Percentiles rank a stretch among this genome's conserved stretches.
These are phyloP conservation scores for Sarocladium strictum DNA, from an alignment of 2,329 filamentous ascomycete genomes.

Conservation along the genomic window DNA sequence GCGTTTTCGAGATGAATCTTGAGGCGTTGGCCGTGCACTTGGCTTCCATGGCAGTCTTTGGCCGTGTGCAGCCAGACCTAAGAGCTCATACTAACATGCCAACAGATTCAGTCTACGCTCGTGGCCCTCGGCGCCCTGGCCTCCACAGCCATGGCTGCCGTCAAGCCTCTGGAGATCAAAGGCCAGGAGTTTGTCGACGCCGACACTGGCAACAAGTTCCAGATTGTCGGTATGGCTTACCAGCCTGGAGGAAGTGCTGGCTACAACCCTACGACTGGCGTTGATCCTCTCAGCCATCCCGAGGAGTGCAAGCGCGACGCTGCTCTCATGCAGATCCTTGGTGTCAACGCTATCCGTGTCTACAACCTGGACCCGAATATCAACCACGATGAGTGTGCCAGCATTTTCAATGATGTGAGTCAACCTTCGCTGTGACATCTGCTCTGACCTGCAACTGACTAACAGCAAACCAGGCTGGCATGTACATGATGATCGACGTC, in stretches of 20 bases:
- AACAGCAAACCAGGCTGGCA: conserved; percentile 41
- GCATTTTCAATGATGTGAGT: conserved; percentile 57
- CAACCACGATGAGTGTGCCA: conserved; percentile 62
- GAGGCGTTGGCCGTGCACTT: no score
- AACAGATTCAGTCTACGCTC: conserved; percentile 37
- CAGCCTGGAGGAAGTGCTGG: conserved; percentile 61
- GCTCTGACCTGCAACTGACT: background rate
- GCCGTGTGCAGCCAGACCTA: no score
- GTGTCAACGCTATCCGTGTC: conserved; percentile 63
- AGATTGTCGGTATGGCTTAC: conserved; percentile 63
- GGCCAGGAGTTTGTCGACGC: conserved; percentile 57
- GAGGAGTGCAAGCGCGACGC: conserved; percentile 58
- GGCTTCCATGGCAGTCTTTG: no score
- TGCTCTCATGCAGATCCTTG: conserved; percentile 57
- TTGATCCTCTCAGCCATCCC: conserved; percentile 55
- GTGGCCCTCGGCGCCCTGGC: conserved; percentile 37
- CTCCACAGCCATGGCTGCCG: conserved; percentile 46
- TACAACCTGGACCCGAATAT: conserved; percentile 62
- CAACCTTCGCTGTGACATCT: no score
- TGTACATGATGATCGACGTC: conserved; percentile 65
- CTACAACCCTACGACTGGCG: conserved; percentile 47
- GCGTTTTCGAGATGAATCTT: no score
- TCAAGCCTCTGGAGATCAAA: conserved; percentile 50
- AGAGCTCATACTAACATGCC: conserved; percentile 16
- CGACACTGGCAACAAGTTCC: conserved; percentile 52